Percentiles rank a stretch among this genome's conserved stretches.
phyloP scores from a whole-genome alignment of 257 asterid species.

The Penstemon davidsonii region DNA sequence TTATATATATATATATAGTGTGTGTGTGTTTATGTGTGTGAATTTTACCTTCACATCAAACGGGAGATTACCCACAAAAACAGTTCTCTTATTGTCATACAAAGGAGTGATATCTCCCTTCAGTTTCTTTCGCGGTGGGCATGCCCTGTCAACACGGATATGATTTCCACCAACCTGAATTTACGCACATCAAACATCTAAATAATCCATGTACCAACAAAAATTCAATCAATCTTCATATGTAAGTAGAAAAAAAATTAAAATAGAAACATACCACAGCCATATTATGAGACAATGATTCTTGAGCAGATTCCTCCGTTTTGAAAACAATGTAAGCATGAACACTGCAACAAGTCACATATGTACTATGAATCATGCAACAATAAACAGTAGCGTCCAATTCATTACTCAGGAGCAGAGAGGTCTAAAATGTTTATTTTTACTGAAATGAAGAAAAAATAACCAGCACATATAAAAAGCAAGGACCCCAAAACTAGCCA shows the following conservation, averaged over 20 bases:
- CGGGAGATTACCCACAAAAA: slow-evolving; percentile 92
- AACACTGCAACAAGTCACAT: slow-evolving; percentile 55
- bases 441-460: background rate
- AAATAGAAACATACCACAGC: slow-evolving; percentile 64
- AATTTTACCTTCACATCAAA: slow-evolving; percentile 81
- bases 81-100: slow-evolving; percentile 79
- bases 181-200: slow-evolving; percentile 23
- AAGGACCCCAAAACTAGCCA: slow-evolving; percentile 8
- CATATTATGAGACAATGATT: slow-evolving; percentile 85
- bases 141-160: slow-evolving; percentile 93
- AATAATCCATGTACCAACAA: background rate
- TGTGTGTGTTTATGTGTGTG: background rate
- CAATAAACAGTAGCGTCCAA: background rate
- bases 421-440: background rate
- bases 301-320: slow-evolving; percentile 85
- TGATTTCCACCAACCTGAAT: slow-evolving; percentile 85
- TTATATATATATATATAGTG: too few relatives aligned
- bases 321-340: slow-evolving; percentile 86
- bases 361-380: slow-evolving; percentile 1
- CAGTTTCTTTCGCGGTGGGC: slow-evolving; percentile 96
- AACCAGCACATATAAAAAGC: background rate
- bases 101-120: slow-evolving; percentile 66
- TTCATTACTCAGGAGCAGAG: background rate
- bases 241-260: background rate
- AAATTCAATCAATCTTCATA: too few relatives aligned